Base-by-base conservation (phyloP, 2,329 filamentous ascomycete genomes). In the Fusarium domesticum region DNA sequence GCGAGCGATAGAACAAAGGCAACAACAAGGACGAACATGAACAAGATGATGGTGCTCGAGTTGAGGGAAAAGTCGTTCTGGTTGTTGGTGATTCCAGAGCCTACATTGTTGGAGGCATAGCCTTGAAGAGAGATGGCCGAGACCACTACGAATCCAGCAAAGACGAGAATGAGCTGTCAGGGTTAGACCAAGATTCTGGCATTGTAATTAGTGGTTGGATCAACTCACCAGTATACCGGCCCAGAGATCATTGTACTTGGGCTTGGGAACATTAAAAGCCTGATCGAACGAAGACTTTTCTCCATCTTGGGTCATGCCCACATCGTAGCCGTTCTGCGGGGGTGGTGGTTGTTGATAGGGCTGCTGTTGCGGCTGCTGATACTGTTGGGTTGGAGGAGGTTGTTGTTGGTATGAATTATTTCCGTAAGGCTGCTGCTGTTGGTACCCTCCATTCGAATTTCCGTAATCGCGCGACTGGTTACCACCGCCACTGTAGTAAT, bases 181-280 rank as follows among this genome's bases (percentile, higher is more conserved):
- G 16, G 51, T 46, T 15, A 47, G n/a, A 33, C 15, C 2, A 25
- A 30, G 12, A n/a, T 18, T 25, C 6, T 28, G 18, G 30, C 14
- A 32, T 16, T 15, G 23, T 20, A 23, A 7, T 16, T 43, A 30
- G n/a, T 15, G 11, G 10, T 33, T 8, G 6, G n/a, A 30, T 31
- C 37, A 12, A 65, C 75, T 14, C 65, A 87, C 84, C 61, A 96
- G 71, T 32, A 95, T 70, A 4, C 86, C 90, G 4, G 91, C 91
- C 92, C 91, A 96, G 18, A 87, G 63, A 64, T 97, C 92, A 60
- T 96, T 89, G 70, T 78, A 96, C 66, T 92, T 95, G n/a, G 89
- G 89, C 52, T 74, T 83, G 39, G 88, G 80, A 40, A 96, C 68
- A 67, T 85, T 85, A 74, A 97, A 96, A 2, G 83, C 80, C 61